phyloP scores from a whole-genome alignment of 75 land plant species.

The Cupressus sempervirens region DNA sequence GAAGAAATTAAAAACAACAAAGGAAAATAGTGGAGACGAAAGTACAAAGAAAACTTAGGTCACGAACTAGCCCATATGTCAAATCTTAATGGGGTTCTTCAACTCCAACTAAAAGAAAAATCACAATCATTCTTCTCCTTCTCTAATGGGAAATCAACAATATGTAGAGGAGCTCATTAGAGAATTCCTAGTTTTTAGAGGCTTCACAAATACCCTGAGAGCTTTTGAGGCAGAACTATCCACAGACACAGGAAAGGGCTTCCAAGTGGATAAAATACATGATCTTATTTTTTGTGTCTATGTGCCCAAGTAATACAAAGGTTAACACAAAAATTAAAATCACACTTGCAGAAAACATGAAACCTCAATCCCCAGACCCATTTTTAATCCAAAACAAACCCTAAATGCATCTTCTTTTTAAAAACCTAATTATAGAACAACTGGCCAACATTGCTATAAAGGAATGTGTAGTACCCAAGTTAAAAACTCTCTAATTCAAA shows the following conservation, averaged over 20 bases:
- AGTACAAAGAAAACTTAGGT: no score
- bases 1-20: no score
- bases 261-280: conserved; percentile 79
- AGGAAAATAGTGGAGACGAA: no score
- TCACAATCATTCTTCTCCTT: not conserved
- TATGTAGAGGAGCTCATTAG: conserved; percentile 81
- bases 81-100: not conserved
- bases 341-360: not conserved
- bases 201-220: conserved; percentile 75
- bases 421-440: not conserved
- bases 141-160: conserved; percentile 67
- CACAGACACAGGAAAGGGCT: conserved; percentile 70
- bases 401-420: not conserved
- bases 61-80: not conserved
- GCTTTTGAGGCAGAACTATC: conserved; percentile 66
- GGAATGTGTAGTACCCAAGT: not conserved
- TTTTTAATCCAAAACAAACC: not conserved
- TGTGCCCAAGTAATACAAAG: conserved; percentile 26
- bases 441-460: not conserved
- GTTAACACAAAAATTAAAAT: not conserved
- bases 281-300: conserved; percentile 74
- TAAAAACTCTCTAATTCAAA: not conserved
- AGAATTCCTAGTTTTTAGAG: conserved; percentile 88
- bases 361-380: not conserved
- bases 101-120: not conserved